These are phyloP conservation scores for Parafenestella ontariensis DNA, from an alignment of 2,329 filamentous ascomycete species.

Conservation along the genomic window DNA sequence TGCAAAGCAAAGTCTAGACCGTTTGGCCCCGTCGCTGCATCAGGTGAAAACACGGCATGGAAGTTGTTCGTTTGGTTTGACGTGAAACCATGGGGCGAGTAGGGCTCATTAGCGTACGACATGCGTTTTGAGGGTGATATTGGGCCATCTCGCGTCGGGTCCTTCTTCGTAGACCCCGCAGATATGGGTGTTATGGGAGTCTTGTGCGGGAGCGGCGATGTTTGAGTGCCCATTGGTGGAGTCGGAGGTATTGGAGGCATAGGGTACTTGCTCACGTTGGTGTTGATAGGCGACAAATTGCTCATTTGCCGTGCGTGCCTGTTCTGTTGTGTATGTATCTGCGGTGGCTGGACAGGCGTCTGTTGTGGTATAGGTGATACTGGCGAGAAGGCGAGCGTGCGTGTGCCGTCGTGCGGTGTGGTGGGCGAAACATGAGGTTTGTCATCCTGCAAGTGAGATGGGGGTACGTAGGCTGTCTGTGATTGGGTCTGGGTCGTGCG, in stretches of 20 bases:
- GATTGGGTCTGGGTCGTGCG: slow-evolving; percentile 32
- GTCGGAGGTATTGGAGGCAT: slow-evolving; percentile 38
- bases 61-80: slow-evolving; percentile 27
- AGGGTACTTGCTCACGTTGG: slow-evolving; percentile 25
- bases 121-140: slow-evolving; percentile 14
- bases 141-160: slow-evolving; percentile 3
- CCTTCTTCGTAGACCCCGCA: slow-evolving; percentile 18
- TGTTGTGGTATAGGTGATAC: slow-evolving; percentile 32
- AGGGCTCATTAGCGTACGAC: slow-evolving; percentile 34
- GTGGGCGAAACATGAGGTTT: slow-evolving; percentile 35
- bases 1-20: slow-evolving; percentile 45
- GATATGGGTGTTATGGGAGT: slow-evolving; percentile 40
- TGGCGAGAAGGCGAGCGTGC: slow-evolving; percentile 28
- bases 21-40: slow-evolving; percentile 48
- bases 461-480: slow-evolving; percentile 24
- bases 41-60: slow-evolving; percentile 47
- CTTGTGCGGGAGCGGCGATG: slow-evolving; percentile 34
- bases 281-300: slow-evolving; percentile 42
- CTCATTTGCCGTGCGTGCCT: slow-evolving; percentile 43
- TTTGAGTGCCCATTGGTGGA: slow-evolving; percentile 29
- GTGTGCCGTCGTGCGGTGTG: slow-evolving; percentile 28
- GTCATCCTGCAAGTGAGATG: slow-evolving; percentile 33
- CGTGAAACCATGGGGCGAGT: slow-evolving; percentile 43
- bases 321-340: slow-evolving; percentile 25
- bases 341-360: slow-evolving; percentile 18